A percentile compares a stretch with the other conserved stretches of the same genome.
phyloP scores from a whole-genome alignment of 2,329 filamentous ascomycete genomes.

The Helicocarpus griseus region DNA sequence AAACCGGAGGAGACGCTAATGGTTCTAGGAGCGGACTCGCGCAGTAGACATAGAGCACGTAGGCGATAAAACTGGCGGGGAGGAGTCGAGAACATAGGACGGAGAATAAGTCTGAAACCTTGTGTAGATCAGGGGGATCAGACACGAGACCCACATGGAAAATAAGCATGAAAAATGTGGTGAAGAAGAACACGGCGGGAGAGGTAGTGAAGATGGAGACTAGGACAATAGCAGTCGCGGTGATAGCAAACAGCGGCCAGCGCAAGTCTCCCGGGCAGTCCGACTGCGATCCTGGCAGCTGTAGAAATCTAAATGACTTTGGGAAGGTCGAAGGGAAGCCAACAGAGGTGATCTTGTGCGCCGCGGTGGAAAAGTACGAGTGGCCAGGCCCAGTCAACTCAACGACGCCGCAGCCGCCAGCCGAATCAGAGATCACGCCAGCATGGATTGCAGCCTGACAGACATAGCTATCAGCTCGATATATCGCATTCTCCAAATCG shows the following conservation, averaged over 20 bases:
- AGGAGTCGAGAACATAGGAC: constrained; percentile 71
- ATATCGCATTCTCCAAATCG: constrained; percentile 42
- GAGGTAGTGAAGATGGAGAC: constrained; percentile 75
- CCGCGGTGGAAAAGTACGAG: constrained; percentile 53
- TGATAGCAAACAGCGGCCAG: constrained; percentile 76
- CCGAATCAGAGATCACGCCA: constrained; percentile 60
- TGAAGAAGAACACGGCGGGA: constrained; percentile 74
- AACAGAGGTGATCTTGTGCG: constrained; percentile 67
- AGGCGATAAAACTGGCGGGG: constrained; percentile 77
- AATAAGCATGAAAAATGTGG: constrained; percentile 71
- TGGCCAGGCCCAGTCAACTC: constrained; percentile 59
- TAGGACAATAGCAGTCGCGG: constrained; percentile 65
- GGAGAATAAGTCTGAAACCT: constrained; percentile 64
- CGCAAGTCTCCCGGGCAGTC: constrained; percentile 67
- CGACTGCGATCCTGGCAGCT: constrained; percentile 40
- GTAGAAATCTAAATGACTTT: constrained; percentile 68
- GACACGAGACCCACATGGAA: constrained; percentile 84
- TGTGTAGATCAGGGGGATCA: constrained; percentile 63
- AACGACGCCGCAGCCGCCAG: constrained; percentile 75
- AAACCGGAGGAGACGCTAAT: constrained; percentile 51
- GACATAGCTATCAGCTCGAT: constrained; percentile 83
- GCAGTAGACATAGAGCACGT: constrained; percentile 79
- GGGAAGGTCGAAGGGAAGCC: constrained; percentile 85
- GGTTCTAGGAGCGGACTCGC: constrained; percentile 60
- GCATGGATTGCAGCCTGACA: constrained; percentile 78